Percentiles rank a stretch among this genome's conserved stretches.
These are phyloP conservation scores for Sequoiadendron giganteum DNA, from an alignment of 75 land plant species.

Conservation along the genomic window DNA sequence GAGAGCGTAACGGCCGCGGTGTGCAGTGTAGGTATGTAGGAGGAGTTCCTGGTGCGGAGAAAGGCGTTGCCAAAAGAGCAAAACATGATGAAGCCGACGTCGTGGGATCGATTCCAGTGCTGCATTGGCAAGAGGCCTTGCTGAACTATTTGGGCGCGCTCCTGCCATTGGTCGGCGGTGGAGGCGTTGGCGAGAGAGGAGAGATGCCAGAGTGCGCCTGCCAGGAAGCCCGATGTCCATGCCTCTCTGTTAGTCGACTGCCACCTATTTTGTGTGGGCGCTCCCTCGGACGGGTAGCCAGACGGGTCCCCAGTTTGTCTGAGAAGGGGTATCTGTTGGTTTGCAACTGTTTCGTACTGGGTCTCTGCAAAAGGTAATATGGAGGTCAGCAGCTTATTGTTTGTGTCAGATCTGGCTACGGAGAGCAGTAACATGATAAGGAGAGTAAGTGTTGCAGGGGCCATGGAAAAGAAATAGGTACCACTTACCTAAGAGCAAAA, in stretches of 20 bases:
- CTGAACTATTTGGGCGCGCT: neutral
- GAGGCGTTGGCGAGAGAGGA: slow-evolving; percentile 15
- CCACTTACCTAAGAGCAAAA: too few species aligned
- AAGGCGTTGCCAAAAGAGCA: neutral
- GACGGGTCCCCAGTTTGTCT: neutral
- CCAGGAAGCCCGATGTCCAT: slow-evolving; percentile 1
- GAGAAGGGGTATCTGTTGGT: neutral
- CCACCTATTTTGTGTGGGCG: neutral
- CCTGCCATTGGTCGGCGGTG: neutral
- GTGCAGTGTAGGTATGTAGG: neutral
- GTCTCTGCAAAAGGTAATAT: neutral
- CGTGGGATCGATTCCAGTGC: neutral
- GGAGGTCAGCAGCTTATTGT: neutral
- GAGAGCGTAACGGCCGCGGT: neutral
- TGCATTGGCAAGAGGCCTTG: slow-evolving; percentile 6
- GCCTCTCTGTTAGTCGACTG: neutral
- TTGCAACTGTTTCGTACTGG: neutral
- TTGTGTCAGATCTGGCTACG: neutral
- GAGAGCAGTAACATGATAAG: neutral
- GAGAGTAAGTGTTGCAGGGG: neutral
- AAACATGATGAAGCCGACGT: slow-evolving; percentile 1
- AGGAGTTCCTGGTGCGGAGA: neutral
- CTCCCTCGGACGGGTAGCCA: neutral
- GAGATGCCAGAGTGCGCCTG: neutral
- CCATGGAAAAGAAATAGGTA: neutral